These are phyloP conservation scores for Myriosclerotinia curreyana DNA, from an alignment of 2,329 filamentous ascomycete species.

Conservation along the genomic window DNA sequence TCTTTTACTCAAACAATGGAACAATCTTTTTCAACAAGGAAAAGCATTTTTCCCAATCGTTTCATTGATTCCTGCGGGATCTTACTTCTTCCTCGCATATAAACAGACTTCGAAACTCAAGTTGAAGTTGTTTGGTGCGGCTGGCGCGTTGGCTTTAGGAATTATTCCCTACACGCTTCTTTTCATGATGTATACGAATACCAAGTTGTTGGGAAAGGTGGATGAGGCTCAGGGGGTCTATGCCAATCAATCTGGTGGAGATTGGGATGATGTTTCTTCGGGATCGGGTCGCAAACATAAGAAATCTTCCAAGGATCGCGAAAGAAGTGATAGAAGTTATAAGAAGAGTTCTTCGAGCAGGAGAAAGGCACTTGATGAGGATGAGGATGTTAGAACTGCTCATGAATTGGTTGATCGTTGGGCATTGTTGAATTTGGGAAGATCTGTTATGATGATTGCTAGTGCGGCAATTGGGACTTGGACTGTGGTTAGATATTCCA, in stretches of 20 bases:
- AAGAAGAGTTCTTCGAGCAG: slow-evolving; percentile 21
- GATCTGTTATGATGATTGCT: slow-evolving; percentile 39
- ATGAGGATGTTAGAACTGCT: slow-evolving; percentile 47
- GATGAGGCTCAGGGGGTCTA: slow-evolving; percentile 41
- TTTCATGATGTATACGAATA: slow-evolving; percentile 48
- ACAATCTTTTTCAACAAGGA: slow-evolving; percentile 43
- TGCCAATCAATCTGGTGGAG: slow-evolving; percentile 14
- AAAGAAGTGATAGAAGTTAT: slow-evolving; percentile 14
- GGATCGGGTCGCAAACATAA: slow-evolving; percentile 20
- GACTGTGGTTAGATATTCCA: slow-evolving; percentile 29
- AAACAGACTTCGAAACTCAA: slow-evolving; percentile 28
- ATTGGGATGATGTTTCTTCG: slow-evolving; percentile 14
- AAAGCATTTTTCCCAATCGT: slow-evolving; percentile 41
- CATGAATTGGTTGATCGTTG: slow-evolving; percentile 55
- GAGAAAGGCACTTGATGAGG: slow-evolving; percentile 40
- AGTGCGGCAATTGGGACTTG: slow-evolving; percentile 36
- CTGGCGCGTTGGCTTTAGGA: slow-evolving; percentile 46
- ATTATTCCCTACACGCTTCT: slow-evolving; percentile 53
- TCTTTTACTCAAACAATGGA: slow-evolving; percentile 56
- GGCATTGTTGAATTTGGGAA: slow-evolving; percentile 51
- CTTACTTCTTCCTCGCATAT: slow-evolving; percentile 48
- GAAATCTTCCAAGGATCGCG: slow-evolving; percentile 17
- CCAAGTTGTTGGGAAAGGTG: slow-evolving; percentile 47
- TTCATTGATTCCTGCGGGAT: slow-evolving; percentile 43
- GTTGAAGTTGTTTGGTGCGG: slow-evolving; percentile 42